Evolutionary conservation across 768 basidiomycete species (phyloP), one percentile per base, ranked within the genome.

Genomic region (Austroboletus festivus): DNA sequence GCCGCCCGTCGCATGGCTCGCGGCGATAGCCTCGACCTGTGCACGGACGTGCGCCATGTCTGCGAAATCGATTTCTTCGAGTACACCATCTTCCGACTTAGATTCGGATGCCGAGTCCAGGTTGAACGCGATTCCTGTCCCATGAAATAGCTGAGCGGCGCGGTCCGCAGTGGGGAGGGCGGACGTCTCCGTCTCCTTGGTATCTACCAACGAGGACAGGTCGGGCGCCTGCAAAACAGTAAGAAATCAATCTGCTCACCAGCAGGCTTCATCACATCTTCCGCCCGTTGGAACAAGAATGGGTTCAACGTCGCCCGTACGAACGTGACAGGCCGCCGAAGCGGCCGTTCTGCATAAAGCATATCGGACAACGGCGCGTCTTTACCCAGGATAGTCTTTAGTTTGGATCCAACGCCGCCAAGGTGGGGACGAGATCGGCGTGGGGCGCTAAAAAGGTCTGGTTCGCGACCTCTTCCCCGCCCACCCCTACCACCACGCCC

Each of bases 161-260:
- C 71, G 74, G n/a, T 84, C 78, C 0, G 86, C 86, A 4, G 87
- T 90, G 6, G 89, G 87, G 5, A 79, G 72, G 64, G 81, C 77
- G 39, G 75, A 79, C 37, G 73, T 56, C 44, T 80, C 77, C 37
- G 73, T 56, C 44, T 80, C 77, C 19, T 70, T 81, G 78, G 60
- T 12, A 42, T 39, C 42, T 55, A 44, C 34, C 23, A 34, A 34
- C 19, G 8, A 37, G 6, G 20, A 28, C 16, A 23, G 19, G n/a
- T n/a, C n/a, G n/a, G n/a, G n/a, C n/a, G n/a, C n/a, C n/a, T n/a
- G 28, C 28, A 28, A 28, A 12, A 12, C 5, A 28, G 28, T 28
- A 28, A 28, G 12, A 28, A 12, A 28, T n/a, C n/a, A n/a, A n/a
- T n/a, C n/a, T n/a, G n/a, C 52, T 44, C 41, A 81, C 85, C 76